phyloP scores from a whole-genome alignment of 345 rosid species.

The Erodium maritimum region DNA sequence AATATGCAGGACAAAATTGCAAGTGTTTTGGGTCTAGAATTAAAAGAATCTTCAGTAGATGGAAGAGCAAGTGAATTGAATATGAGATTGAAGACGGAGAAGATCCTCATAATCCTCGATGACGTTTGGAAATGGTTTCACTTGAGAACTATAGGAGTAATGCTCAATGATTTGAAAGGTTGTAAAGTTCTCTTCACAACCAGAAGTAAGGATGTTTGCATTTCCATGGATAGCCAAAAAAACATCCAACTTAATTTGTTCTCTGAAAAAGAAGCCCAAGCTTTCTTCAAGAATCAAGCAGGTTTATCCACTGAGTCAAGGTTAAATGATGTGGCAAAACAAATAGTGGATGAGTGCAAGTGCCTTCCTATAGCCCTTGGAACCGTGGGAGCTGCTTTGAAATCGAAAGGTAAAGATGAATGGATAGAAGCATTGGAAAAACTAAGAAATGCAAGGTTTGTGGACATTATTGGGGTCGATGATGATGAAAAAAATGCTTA shows the following conservation, averaged over 20 bases:
- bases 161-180: not conserved
- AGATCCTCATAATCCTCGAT: conserved; percentile 9
- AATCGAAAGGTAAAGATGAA: not conserved
- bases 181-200: not conserved
- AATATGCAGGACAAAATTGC: not conserved
- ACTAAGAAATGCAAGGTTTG: not conserved
- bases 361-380: not conserved
- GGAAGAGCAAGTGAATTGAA: not conserved
- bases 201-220: not conserved
- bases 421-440: not conserved
- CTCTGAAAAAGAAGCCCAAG: not conserved
- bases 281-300: not conserved
- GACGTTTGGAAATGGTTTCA: conserved; percentile 14
- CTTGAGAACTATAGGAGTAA: conserved; percentile 12
- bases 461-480: not conserved
- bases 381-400: not conserved
- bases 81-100: not conserved
- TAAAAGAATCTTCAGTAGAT: not conserved
- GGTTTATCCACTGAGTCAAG: not conserved
- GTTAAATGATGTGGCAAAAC: not conserved
- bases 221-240: not conserved
- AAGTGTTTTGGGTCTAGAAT: not conserved
- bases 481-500: not conserved
- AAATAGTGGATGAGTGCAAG: not conserved
- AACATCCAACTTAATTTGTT: not conserved